Conservation (phyloP, 805 yeast species). For the Suhomyces sp. region DNA sequence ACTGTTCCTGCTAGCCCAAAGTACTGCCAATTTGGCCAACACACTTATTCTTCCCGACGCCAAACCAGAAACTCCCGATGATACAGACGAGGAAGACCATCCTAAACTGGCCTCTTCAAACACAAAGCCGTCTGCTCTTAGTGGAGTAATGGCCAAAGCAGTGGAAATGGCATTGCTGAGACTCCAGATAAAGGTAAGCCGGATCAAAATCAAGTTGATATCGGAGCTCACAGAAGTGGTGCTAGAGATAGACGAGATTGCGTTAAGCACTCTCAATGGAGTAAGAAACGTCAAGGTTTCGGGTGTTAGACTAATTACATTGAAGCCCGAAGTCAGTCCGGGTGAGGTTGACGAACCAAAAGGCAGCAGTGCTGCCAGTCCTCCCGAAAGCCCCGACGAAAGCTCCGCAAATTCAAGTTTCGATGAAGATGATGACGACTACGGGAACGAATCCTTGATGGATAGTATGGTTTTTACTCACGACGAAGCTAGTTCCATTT, state of each 20-base stretch:
- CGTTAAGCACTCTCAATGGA: constrained; percentile 44
- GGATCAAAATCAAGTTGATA: constrained; percentile 47
- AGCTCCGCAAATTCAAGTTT: background rate
- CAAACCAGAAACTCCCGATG: constrained; percentile 12
- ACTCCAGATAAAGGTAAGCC: constrained; percentile 47
- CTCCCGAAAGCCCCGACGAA: background rate
- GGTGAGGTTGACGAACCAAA: constrained; percentile 17
- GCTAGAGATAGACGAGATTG: constrained; percentile 27
- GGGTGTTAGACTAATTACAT: constrained; percentile 39
- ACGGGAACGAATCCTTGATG: constrained; percentile 40
- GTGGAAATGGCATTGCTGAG: constrained; percentile 66
- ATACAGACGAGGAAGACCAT: constrained; percentile 12
- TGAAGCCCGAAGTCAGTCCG: constrained; percentile 39
- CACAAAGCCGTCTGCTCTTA: constrained; percentile 38
- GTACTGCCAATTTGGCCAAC: constrained; percentile 72
- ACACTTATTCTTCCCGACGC: constrained; percentile 35
- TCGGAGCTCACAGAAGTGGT: constrained; percentile 42
- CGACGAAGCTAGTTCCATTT: constrained; percentile 66
- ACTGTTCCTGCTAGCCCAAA: constrained; percentile 59
- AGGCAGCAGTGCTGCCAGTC: background rate
- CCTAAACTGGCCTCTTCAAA: constrained; percentile 12
- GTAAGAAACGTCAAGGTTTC: constrained; percentile 37
- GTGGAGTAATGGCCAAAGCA: constrained; percentile 59
- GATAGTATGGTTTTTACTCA: constrained; percentile 65
- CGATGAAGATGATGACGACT: constrained; percentile 8